A percentile compares a stretch with the other conserved stretches of the same genome.
Evolutionary conservation across 805 yeast species (phyloP).

Genomic region (Metschnikowia santaceciliae): DNA sequence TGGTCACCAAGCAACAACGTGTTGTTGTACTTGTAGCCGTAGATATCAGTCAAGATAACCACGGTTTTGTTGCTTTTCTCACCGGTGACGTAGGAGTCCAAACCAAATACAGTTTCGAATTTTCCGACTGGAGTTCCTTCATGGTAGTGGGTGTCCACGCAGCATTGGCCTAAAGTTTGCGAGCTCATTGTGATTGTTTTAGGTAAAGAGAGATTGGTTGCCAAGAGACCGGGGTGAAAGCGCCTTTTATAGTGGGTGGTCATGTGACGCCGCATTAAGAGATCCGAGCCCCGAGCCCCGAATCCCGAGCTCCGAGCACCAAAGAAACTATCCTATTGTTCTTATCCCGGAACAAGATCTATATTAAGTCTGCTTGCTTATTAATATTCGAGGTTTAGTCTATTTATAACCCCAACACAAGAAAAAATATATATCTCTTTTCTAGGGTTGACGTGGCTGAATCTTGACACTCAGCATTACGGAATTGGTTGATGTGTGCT

Average conservation of each 20-base stretch:
- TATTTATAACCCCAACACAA: no score
- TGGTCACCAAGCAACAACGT: constrained; percentile 59
- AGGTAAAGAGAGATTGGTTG: neutral
- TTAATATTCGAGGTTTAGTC: no score
- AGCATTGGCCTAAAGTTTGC: constrained; percentile 49
- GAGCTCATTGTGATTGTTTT: constrained; percentile 37
- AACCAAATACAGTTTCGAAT: constrained; percentile 38
- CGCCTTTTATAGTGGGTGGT: neutral
- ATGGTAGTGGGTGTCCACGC: constrained; percentile 40
- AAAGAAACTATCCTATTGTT: neutral
- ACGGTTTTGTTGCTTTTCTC: constrained; percentile 40
- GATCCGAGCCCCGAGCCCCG: neutral
- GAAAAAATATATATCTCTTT: neutral
- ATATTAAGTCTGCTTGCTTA: no score
- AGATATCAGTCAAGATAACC: constrained; percentile 67
- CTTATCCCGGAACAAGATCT: no score
- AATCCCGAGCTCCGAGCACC: neutral
- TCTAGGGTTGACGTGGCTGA: no score
- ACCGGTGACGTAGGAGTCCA: constrained; percentile 33
- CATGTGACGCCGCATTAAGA: neutral
- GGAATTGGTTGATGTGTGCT: neutral
- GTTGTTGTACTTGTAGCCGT: constrained; percentile 59
- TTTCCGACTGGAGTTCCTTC: constrained; percentile 51
- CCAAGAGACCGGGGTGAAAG: neutral
- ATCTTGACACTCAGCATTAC: no score